Conservation (phyloP, 2,329 filamentous ascomycete genomes). For the Mycosphaerella sp. region DNA sequence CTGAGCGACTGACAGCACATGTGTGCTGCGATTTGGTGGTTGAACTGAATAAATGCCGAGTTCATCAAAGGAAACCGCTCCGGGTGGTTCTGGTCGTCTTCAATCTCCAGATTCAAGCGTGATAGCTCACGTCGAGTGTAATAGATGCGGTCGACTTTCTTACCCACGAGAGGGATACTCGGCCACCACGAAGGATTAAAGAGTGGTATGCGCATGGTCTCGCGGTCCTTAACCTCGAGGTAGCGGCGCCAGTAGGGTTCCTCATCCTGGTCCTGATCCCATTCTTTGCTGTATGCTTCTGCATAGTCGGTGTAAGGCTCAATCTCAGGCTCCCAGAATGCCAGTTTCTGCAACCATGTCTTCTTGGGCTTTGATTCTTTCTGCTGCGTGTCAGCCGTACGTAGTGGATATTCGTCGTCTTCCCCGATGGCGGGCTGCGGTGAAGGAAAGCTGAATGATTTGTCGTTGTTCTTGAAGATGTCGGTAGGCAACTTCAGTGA, state of each 20-base stretch:
- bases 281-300: constrained; percentile 56
- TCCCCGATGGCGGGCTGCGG: constrained; percentile 38
- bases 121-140: constrained; percentile 83
- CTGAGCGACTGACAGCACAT: constrained; percentile 94
- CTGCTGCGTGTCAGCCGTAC: constrained; percentile 8
- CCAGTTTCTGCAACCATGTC: constrained; percentile 31
- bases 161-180: constrained; percentile 68
- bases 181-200: constrained; percentile 64
- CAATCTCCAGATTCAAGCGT: constrained; percentile 83
- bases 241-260: constrained; percentile 76
- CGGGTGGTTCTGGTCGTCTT: constrained; percentile 76
- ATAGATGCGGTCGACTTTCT: constrained; percentile 93
- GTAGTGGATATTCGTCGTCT: constrained; percentile 32
- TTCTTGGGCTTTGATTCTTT: constrained; percentile 9
- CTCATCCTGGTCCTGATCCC: constrained; percentile 55
- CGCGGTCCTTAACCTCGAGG: constrained; percentile 72
- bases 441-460: constrained; percentile 37
- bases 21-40: constrained; percentile 92
- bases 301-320: constrained; percentile 49
- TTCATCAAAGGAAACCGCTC: constrained; percentile 90
- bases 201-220: constrained; percentile 70
- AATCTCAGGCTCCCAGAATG: constrained; percentile 30
- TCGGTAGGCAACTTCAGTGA: constrained; percentile 16
- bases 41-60: constrained; percentile 97
- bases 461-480: constrained; percentile 35